Base-by-base conservation (phyloP, 106 monocot species). In the Allium fistulosum region DNA sequence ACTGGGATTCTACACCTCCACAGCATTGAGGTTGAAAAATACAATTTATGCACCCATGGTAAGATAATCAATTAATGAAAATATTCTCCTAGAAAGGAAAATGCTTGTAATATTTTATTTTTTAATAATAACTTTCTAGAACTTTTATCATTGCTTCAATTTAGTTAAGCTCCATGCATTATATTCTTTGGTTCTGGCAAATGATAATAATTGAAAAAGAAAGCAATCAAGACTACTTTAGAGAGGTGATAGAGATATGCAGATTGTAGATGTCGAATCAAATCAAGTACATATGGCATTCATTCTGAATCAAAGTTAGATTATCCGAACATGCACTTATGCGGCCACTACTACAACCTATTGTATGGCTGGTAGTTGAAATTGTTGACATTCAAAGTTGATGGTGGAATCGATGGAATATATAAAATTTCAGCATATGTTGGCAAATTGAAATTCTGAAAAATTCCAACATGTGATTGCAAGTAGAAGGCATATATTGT, bases 71-170 rank as follows among this genome's bases (percentile, higher is more conserved):
- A 49, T 10, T 49, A 65, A 65, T 65, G 15, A 15, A 13, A 46
- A 46, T 1, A 13, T 46, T n/a, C 15, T 47, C n/a, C 13, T 12
- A 46, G 22, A 22, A 22, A 22, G 22, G 22, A 1, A 22, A 22
- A 22, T 22, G 22, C 63, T 63, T 63, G 7, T 46, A 13, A 17
- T 16, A 46, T 65, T 65, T 49, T 48, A 65, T n/a, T 17, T 17
- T 65, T 50, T 17, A 17, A 65, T 49, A n/a, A 65, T 50, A 10
- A 65, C 49, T 65, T 65, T 65, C 65, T 65, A 65, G 65, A 65
- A 65, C 49, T 46, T 65, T 49, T 18, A 65, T 49, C 48, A 14
- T 49, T 49, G n/a, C 50, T 37, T 37, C 49, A 17, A 49, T 65
- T 50, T 49, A 17, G 49, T 49, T 16, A 50, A 50, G 16, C 49